These are phyloP conservation scores for Melanogaster broomeanus DNA, from an alignment of 768 basidiomycete species.

Conservation along the genomic window DNA sequence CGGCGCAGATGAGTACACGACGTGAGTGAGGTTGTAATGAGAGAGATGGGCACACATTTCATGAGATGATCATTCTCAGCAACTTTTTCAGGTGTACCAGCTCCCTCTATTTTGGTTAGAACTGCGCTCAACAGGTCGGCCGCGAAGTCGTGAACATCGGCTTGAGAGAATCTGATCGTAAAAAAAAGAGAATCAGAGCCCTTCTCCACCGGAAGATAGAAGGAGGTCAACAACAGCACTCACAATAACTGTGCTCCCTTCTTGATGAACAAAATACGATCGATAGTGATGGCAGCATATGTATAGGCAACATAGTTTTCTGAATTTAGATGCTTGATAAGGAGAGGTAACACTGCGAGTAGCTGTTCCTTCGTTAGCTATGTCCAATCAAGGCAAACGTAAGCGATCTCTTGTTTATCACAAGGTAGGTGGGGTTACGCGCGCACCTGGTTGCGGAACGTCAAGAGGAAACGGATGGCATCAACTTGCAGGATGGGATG, in stretches of 20 bases:
- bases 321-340: conserved; percentile 80
- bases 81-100: conserved; percentile 83
- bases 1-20: not conserved
- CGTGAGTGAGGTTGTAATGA: conserved; percentile 1
- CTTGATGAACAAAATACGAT: conserved; percentile 90
- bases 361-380: conserved; percentile 94
- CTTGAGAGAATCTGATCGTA: conserved; percentile 72
- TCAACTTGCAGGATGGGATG: conserved; percentile 95
- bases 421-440: not conserved
- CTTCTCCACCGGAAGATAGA: not conserved
- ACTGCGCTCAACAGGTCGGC: conserved; percentile 69
- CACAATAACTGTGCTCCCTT: conserved; percentile 74
- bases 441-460: conserved; percentile 91
- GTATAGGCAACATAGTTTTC: conserved; percentile 92
- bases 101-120: conserved; percentile 76
- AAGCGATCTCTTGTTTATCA: not conserved
- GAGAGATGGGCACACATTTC: conserved; percentile 68
- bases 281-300: conserved; percentile 98
- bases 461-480: conserved; percentile 92
- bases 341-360: conserved; percentile 83
- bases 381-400: not conserved
- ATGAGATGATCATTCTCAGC: conserved; percentile 98
- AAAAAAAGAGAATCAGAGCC: not conserved
- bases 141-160: conserved; percentile 86
- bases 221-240: conserved; percentile 27